These are phyloP conservation scores for Xerocomus amazonicus DNA, from an alignment of 1,284 basidiomycete species.

Conservation along the genomic window DNA sequence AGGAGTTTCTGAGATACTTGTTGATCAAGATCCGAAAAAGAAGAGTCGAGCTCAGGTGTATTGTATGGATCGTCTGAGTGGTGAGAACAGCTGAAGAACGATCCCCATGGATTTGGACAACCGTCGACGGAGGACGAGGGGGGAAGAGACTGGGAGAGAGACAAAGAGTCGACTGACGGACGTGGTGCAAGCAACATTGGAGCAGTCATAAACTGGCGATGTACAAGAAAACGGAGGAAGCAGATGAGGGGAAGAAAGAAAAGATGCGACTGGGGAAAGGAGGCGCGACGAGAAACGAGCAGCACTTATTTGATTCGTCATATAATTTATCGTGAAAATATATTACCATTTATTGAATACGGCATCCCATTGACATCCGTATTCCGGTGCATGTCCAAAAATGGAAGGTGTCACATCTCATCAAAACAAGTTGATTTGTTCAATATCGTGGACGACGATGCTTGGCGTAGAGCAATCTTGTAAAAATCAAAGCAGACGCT, in stretches of 20 bases:
- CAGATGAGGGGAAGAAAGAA: background rate
- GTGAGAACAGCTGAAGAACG: constrained; percentile 2
- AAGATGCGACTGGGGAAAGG: constrained; percentile 19
- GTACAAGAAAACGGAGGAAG: background rate
- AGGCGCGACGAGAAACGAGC: constrained; percentile 6
- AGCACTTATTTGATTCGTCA: constrained; percentile 7
- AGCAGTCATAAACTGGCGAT: background rate
- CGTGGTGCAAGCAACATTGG: constrained; percentile 8
- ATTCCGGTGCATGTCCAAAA: background rate
- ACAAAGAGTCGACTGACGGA: background rate
- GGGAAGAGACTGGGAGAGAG: constrained; percentile 9
- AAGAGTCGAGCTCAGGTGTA: constrained; percentile 1
- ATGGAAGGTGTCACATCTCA: background rate
- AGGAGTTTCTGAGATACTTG: constrained; percentile 23
- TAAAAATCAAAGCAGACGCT: no score
- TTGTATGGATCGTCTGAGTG: constrained; percentile 3
- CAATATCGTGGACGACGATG: background rate
- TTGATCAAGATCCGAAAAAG: constrained; percentile 28
- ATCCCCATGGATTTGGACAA: constrained; percentile 13
- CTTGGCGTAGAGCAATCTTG: background rate
- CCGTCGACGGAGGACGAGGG: constrained; percentile 5
- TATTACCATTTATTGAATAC: background rate
- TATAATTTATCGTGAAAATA: constrained; percentile 22
- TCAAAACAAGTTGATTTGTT: background rate
- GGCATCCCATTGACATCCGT: background rate